phyloP scores from a whole-genome alignment of 2,329 filamentous ascomycete species.

The Ophiostoma fasciatum region DNA sequence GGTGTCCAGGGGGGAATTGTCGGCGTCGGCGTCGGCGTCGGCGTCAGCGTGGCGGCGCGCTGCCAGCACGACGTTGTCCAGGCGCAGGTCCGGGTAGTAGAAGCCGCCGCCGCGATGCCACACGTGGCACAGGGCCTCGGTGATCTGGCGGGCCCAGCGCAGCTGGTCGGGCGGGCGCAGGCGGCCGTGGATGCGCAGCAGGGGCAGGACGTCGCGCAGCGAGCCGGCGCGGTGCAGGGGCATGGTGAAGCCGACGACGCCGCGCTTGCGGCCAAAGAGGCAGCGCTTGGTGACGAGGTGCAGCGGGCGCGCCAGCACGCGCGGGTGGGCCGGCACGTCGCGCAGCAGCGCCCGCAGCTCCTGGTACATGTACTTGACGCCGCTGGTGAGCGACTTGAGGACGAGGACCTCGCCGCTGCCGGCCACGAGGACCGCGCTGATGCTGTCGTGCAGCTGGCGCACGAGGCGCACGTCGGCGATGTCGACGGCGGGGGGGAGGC shows the following conservation, averaged over 20 bases:
- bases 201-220: constrained; percentile 38
- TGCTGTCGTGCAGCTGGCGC: constrained; percentile 42
- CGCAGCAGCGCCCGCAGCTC: constrained; percentile 40
- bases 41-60: too few species aligned
- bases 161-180: constrained; percentile 30
- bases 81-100: constrained; percentile 45
- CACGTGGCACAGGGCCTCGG: constrained; percentile 35
- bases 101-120: constrained; percentile 29
- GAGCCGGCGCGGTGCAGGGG: constrained; percentile 38
- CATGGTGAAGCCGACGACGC: constrained; percentile 41
- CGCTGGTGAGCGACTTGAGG: constrained; percentile 43
- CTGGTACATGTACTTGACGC: constrained; percentile 45
- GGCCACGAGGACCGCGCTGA: constrained; percentile 34
- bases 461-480: constrained; percentile 34
- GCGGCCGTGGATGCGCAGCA: constrained; percentile 30
- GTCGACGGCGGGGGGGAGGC: constrained; percentile 31
- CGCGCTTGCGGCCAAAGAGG: constrained; percentile 39
- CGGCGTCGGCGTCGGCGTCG: constrained; percentile 18
- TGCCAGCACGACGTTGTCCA: constrained; percentile 41
- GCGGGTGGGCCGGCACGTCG: constrained; percentile 33
- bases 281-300: constrained; percentile 41
- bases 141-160: constrained; percentile 39
- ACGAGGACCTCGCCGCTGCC: constrained; percentile 23
- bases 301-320: constrained; percentile 35
- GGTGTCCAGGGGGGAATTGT: too few species aligned